Percentiles rank a stretch among this genome's conserved stretches.
Evolutionary conservation across 805 yeast genomes (phyloP).

Genomic region (Cyberlindnera mississippiensis): DNA sequence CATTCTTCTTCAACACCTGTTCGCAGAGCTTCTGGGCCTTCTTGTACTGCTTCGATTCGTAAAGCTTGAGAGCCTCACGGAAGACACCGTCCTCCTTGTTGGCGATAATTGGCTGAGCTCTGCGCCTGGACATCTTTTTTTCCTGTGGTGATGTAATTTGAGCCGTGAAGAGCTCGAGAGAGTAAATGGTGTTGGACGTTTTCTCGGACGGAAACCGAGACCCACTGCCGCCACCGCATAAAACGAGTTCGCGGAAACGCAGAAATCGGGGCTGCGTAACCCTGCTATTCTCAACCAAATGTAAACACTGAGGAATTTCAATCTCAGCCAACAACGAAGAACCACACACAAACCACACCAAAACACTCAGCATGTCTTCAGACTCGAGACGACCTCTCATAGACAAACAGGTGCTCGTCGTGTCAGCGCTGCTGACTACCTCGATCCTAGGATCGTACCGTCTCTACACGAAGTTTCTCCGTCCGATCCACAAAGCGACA

Average conservation of each 20-base stretch:
- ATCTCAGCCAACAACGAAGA: no score
- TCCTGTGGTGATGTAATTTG: no score
- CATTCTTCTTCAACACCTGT: constrained; percentile 66
- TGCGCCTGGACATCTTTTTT: constrained; percentile 26
- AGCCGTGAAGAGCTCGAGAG: no score
- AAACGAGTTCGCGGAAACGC: no score
- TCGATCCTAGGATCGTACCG: constrained; percentile 39
- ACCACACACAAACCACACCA: no score
- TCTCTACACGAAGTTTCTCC: constrained; percentile 46
- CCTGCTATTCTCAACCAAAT: constrained; percentile 2
- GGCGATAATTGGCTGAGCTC: constrained; percentile 24
- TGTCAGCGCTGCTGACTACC: constrained; percentile 34
- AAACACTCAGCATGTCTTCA: background rate
- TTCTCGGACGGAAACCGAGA: no score
- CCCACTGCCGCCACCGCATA: no score
- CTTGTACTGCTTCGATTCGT: constrained; percentile 83
- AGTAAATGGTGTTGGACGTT: no score
- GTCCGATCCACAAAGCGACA: constrained; percentile 45
- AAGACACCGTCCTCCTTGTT: constrained; percentile 72
- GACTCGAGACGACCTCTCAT: constrained; percentile 10
- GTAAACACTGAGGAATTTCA: constrained; percentile 5
- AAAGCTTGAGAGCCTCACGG: constrained; percentile 75
- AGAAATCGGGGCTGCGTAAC: constrained; percentile 6
- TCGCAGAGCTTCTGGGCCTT: constrained; percentile 79
- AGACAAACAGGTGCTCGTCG: constrained; percentile 25